A percentile compares a stretch with the other conserved stretches of the same genome.
Conservation (phyloP, 495 filamentous ascomycete genomes). For the Mytilinidion resinicola region DNA sequence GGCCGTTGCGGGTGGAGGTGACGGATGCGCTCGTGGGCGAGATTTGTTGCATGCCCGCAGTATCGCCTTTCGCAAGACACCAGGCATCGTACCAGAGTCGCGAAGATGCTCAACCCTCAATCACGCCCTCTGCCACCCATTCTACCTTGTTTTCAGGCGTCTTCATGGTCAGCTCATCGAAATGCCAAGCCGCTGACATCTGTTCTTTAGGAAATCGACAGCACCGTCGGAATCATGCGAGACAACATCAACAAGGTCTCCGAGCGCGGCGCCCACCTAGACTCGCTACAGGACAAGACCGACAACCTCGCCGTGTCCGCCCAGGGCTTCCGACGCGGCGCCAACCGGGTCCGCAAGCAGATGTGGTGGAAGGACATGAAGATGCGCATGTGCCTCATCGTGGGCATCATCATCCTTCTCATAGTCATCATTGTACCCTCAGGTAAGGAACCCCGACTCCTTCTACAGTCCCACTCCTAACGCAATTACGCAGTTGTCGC, state of each 20-base stretch:
- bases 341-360: conserved; percentile 85
- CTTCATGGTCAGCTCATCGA: background rate
- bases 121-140: background rate
- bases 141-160: background rate
- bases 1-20: too few species aligned
- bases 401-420: conserved; percentile 80
- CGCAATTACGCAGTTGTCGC: background rate
- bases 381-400: conserved; percentile 93
- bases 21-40: too few species aligned
- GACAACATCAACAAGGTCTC: conserved; percentile 92
- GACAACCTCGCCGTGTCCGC: conserved; percentile 85
- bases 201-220: conserved; percentile 79
- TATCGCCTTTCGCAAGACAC: background rate
- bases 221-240: conserved; percentile 85
- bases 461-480: background rate
- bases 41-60: too few species aligned
- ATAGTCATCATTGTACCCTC: conserved; percentile 87
- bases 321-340: conserved; percentile 89
- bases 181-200: background rate
- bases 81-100: background rate
- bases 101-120: background rate
- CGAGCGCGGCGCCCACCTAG: conserved; percentile 83
- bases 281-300: conserved; percentile 90
- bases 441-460: conserved; percentile 46
- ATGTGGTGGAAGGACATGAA: conserved; percentile 99